Evolutionary conservation across 805 yeast species (phyloP).

Genomic region (Teunomyces funiuensis): DNA sequence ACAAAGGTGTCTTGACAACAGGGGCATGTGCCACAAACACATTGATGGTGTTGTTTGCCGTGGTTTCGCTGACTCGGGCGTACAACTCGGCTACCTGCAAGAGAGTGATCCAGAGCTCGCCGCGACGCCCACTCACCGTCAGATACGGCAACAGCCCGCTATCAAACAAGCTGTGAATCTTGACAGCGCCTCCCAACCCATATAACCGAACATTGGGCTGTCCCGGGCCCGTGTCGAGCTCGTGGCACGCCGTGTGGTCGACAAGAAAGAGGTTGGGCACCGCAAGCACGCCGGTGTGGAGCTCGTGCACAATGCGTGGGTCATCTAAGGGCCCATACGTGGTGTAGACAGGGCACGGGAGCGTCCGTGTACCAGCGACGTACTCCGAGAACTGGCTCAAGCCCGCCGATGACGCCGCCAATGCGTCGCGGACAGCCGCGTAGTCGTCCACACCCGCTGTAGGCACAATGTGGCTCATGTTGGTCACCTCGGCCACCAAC

Average conservation of each 20-base stretch:
- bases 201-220: constrained; percentile 50
- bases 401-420: constrained; percentile 5
- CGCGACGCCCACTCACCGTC: constrained; percentile 33
- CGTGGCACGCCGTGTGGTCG: constrained; percentile 55
- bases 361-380: constrained; percentile 34
- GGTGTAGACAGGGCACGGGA: constrained; percentile 69
- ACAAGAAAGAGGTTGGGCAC: constrained; percentile 60
- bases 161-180: constrained; percentile 66
- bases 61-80: constrained; percentile 13
- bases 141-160: constrained; percentile 21
- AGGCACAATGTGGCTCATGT: constrained; percentile 23
- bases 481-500: constrained; percentile 50
- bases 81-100: constrained; percentile 67
- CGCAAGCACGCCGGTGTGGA: constrained; percentile 51
- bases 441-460: constrained; percentile 6
- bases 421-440: constrained; percentile 8
- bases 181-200: constrained; percentile 73
- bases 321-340: constrained; percentile 80
- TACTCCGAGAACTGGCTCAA: constrained; percentile 22
- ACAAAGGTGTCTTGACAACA: constrained; percentile 65
- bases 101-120: constrained; percentile 73
- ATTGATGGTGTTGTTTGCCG: constrained; percentile 45
- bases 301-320: constrained; percentile 61
- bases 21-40: constrained; percentile 68
- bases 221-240: constrained; percentile 38